Percentiles rank a stretch among this genome's conserved stretches.
Evolutionary conservation across 1,284 basidiomycete genomes (phyloP).

Genomic region (Sphaerobolus stellatus): DNA sequence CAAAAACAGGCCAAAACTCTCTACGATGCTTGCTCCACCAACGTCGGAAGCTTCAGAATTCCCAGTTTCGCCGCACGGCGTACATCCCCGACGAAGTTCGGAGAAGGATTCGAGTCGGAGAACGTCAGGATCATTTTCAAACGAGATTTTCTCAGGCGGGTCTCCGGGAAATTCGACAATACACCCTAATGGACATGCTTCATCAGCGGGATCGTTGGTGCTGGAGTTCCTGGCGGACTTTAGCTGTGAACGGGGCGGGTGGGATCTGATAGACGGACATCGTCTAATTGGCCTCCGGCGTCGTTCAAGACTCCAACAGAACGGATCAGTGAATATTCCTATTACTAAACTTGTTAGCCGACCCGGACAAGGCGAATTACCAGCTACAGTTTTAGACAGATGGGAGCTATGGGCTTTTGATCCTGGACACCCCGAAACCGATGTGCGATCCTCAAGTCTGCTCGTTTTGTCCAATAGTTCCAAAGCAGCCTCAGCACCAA

Average conservation of each 20-base stretch:
- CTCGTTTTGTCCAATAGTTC: conserved; percentile 1
- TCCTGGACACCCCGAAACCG: conserved; percentile 38
- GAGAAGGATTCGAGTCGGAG: conserved; percentile 58
- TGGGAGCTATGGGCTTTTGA: conserved; percentile 83
- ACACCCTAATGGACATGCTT: not conserved
- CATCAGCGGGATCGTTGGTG: too few species aligned
- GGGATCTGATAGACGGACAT: conserved; percentile 55
- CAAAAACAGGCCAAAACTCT: conserved; percentile 44
- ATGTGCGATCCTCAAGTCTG: conserved; percentile 15
- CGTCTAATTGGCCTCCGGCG: conserved; percentile 65
- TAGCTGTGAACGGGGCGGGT: conserved; percentile 68
- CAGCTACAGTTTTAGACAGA: conserved; percentile 62
- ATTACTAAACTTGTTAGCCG: too few species aligned
- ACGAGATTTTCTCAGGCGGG: too few species aligned
- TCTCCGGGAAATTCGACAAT: conserved; percentile 28
- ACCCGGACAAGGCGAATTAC: conserved; percentile 51
- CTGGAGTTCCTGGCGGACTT: conserved; percentile 56
- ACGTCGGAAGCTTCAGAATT: conserved; percentile 57
- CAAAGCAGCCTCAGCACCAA: conserved; percentile 9
- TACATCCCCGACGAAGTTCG: conserved; percentile 63
- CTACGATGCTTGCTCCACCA: conserved; percentile 35
- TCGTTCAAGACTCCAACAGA: conserved; percentile 38
- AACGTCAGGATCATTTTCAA: conserved; percentile 40
- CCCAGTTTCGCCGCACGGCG: conserved; percentile 75
- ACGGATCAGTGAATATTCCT: too few species aligned